Conservation (phyloP, 2,329 filamentous ascomycete species). For the Colletotrichum gloeosporioides region DNA sequence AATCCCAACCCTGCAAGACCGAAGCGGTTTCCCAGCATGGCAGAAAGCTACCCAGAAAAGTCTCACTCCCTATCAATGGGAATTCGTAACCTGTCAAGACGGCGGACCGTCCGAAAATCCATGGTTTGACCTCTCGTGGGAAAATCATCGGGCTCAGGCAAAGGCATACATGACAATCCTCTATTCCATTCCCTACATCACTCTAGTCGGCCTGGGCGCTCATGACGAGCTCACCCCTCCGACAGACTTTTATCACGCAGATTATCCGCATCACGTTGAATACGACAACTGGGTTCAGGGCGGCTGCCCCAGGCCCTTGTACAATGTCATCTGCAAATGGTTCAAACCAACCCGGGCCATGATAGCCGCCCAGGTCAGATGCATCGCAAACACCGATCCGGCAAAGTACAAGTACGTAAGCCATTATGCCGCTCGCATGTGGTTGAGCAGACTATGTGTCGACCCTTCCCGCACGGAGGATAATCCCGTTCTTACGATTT, state of each 20-base stretch:
- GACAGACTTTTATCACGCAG: background rate
- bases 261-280: background rate
- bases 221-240: background rate
- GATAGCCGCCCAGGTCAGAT: background rate
- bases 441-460: background rate
- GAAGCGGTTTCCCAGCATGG: background rate
- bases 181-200: background rate
- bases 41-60: accelerated
- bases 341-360: background rate
- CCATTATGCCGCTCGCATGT: accelerated
- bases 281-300: too few relatives aligned
- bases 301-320: background rate
- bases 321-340: background rate
- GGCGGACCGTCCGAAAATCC: accelerated
- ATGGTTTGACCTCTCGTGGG: background rate
- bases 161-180: background rate
- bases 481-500: background rate
- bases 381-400: background rate
- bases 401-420: accelerated
- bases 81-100: accelerated
- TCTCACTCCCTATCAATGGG: background rate
- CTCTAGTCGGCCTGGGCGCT: accelerated
- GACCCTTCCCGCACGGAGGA: background rate
- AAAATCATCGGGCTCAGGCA: background rate
- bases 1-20: accelerated